phyloP scores from a whole-genome alignment of 805 yeast species.

The Candida xiaguanensis region DNA sequence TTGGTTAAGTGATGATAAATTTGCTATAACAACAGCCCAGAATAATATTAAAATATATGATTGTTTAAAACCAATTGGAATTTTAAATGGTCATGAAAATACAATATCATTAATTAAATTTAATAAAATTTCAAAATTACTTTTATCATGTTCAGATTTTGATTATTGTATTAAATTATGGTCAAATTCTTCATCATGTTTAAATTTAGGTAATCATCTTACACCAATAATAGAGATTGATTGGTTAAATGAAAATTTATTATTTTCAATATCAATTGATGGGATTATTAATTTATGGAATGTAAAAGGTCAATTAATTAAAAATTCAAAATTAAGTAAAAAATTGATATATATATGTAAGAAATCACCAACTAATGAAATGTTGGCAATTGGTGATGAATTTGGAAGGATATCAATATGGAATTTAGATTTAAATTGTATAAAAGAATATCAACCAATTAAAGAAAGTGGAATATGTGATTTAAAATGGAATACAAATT shows the following conservation, averaged over 20 bases:
- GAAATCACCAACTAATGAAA: conserved; percentile 46
- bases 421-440: conserved; percentile 28
- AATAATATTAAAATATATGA: conserved; percentile 56
- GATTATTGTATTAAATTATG: conserved; percentile 73
- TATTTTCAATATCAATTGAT: conserved; percentile 62
- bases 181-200: conserved; percentile 60
- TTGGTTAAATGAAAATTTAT: conserved; percentile 44
- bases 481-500: conserved; percentile 31
- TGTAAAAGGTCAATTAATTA: conserved; percentile 39
- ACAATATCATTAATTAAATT: conserved; percentile 55
- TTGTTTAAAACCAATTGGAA: conserved; percentile 24
- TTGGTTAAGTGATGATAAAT: conserved; percentile 70
- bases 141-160: conserved; percentile 70
- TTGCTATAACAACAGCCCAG: conserved; percentile 64
- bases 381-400: conserved; percentile 62
- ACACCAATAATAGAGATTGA: conserved; percentile 52
- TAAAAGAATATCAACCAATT: conserved; percentile 6
- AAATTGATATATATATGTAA: conserved; percentile 57
- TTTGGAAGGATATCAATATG: conserved; percentile 58
- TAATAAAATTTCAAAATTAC: conserved; percentile 46
- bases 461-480: conserved; percentile 31
- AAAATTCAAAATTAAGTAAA: conserved; percentile 30
- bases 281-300: conserved; percentile 72
- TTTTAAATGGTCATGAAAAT: conserved; percentile 58
- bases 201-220: conserved; percentile 42